A percentile compares a stretch with the other conserved stretches of the same genome.
phyloP scores from a whole-genome alignment of 1,139 yeast genomes.

The Saccharomyces hybrid region DNA sequence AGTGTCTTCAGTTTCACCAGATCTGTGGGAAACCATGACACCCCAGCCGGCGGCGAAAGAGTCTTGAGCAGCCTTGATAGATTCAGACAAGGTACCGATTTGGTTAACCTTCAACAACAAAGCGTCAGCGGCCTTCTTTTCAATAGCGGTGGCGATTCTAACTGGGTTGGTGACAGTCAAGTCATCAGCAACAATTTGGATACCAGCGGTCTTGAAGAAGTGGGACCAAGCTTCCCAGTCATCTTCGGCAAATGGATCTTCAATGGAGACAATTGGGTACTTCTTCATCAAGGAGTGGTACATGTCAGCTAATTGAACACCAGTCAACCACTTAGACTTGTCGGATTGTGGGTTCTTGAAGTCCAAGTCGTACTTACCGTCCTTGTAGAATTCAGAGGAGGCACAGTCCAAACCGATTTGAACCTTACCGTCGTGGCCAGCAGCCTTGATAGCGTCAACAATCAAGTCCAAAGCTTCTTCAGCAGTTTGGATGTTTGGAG shows the following conservation, averaged over 20 bases:
- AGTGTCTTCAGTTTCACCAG: conserved; percentile 98
- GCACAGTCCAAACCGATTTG: conserved; percentile 92
- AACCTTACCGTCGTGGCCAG: conserved; percentile 90
- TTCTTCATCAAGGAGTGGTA: conserved; percentile 69
- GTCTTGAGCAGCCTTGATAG: conserved; percentile 87
- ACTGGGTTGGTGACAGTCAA: conserved; percentile 94
- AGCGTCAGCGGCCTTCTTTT: conserved; percentile 88
- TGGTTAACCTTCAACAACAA: conserved; percentile 93
- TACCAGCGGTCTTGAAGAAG: conserved; percentile 65
- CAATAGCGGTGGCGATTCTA: conserved; percentile 89
- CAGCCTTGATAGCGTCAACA: conserved; percentile 72
- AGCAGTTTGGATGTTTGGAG: conserved; percentile 88
- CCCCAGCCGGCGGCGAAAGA: conserved; percentile 93
- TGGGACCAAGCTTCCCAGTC: conserved; percentile 97
- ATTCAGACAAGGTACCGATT: conserved; percentile 86
- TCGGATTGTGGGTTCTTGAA: conserved; percentile 93
- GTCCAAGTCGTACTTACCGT: conserved; percentile 92
- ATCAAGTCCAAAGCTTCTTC: conserved; percentile 93
- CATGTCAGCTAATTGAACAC: conserved; percentile 74
- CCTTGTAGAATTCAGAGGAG: conserved; percentile 92
- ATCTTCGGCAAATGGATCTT: conserved; percentile 98
- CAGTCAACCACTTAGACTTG: conserved; percentile 79
- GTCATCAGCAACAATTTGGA: conserved; percentile 94
- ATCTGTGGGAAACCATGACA: conserved; percentile 96
- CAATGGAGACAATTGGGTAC: conserved; percentile 95